Conservation (phyloP, 2,329 filamentous ascomycete genomes). For the Zymoseptoria brevis region DNA sequence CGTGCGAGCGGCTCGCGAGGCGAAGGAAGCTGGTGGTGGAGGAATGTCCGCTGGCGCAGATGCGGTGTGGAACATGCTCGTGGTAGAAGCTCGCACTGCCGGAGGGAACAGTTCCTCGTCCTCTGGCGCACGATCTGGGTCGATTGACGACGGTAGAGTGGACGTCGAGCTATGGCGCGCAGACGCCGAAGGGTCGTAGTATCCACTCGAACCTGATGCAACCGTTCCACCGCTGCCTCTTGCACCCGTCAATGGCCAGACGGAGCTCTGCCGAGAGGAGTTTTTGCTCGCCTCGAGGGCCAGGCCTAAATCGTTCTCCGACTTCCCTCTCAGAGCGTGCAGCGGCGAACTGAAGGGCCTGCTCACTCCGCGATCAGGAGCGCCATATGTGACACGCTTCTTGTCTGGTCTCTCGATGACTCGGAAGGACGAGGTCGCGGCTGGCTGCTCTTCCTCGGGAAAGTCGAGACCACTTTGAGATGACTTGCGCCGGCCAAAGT, state of each 20-base stretch:
- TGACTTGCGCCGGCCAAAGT: conserved; percentile 47
- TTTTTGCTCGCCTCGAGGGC: conserved; percentile 12
- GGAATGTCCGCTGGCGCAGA: conserved; percentile 30
- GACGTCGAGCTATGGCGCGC: conserved; percentile 49
- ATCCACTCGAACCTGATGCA: conserved; percentile 39
- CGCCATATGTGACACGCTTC: conserved; percentile 30
- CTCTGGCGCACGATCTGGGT: conserved; percentile 30
- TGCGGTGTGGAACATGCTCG: conserved; percentile 36
- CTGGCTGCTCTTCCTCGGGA: conserved; percentile 25
- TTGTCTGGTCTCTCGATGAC: conserved; percentile 46
- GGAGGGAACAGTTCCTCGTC: conserved; percentile 30
- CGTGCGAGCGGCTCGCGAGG: conserved; percentile 40
- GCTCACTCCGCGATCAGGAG: conserved; percentile 26
- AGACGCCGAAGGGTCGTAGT: conserved; percentile 36
- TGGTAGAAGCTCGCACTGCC: conserved; percentile 27
- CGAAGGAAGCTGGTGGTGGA: conserved; percentile 29
- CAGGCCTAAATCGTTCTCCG: conserved; percentile 26
- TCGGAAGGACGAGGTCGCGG: conserved; percentile 40
- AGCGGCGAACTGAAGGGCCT: conserved; percentile 31
- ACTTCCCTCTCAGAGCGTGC: conserved; percentile 26
- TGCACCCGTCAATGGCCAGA: conserved; percentile 27
- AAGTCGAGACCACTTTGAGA: conserved; percentile 46
- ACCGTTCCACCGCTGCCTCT: conserved; percentile 44
- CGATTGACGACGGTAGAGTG: conserved; percentile 49
- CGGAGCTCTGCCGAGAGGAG: not conserved